Evolutionary conservation across 208 protist species (phyloP), one percentile per base, ranked within the genome.

Genomic region (Leishmania tarentolae): DNA sequence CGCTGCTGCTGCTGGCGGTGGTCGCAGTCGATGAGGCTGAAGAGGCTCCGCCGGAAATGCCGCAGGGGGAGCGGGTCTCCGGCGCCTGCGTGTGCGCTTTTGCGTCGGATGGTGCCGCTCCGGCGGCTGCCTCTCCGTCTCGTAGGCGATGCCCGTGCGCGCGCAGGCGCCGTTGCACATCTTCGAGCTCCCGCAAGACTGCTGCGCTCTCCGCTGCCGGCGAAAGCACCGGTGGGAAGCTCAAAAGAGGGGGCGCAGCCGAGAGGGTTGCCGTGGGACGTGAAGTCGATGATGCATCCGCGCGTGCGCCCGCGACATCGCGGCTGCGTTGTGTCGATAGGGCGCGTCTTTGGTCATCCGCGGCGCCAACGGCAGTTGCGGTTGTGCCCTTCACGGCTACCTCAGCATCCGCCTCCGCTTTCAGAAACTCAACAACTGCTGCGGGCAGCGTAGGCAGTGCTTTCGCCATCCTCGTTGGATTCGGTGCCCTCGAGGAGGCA

Each of bases 181-280:
- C 74, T 59, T 78, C 44, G n/a, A 86, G 66, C 28, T 81, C 82
- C 21, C 35, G 76, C 59, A 86, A 44, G 44, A 86, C 82, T 24
- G 78, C 76, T 13, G 82, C 66, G 57, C 82, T 86, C 40, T 86
- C 82, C 1, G 82, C 82, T 57, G 35, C 68, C 11, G 75, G 61
- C 6, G 75, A 76, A 5, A 37, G 17, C 28, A 71, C 6, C 21
- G 71, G 53, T 47, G 40, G 42, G 0, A n/a, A 50, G 9, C 40
- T 13, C 37, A 42, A 15, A 50, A 35, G 42, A n/a, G 68, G 17
- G 42, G 28, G 28, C 42, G 42, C 11, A 15, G 44, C 15, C 9
- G 37, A n/a, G 40, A 31, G 28, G 42, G 44, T 24, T 73, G 69
- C 35, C 1, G 19, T 17, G n/a, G 69, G 28, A 28, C 44, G 19